phyloP scores from a whole-genome alignment of 169 alveolate species.

The Eimeria maxima region DNA sequence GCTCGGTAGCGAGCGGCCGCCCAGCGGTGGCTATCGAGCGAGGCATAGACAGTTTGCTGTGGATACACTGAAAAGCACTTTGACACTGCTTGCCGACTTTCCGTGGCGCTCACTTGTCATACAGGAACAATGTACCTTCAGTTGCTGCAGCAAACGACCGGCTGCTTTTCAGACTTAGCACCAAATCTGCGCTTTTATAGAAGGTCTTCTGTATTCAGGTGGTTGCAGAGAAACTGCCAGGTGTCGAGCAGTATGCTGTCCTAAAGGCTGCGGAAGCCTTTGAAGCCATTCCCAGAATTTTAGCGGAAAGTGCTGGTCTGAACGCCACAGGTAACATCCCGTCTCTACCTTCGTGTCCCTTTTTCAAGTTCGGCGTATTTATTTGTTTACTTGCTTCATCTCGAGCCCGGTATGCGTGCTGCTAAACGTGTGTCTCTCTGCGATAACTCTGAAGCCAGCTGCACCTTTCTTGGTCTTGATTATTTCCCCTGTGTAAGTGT shows the following conservation, averaged over 20 bases:
- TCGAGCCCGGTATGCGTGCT: background rate
- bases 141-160: background rate
- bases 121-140: background rate
- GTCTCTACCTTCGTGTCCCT: background rate
- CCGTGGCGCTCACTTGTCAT: background rate
- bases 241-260: slow-evolving; percentile 96
- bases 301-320: slow-evolving; percentile 96
- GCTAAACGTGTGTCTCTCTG: background rate
- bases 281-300: slow-evolving; percentile 97
- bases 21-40: background rate
- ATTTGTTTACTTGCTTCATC: background rate
- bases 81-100: background rate
- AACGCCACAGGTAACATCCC: slow-evolving; percentile 94
- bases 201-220: background rate
- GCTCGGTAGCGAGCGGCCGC: background rate
- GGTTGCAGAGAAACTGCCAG: slow-evolving; percentile 83
- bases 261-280: slow-evolving; percentile 98
- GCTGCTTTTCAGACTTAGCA: background rate
- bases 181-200: background rate
- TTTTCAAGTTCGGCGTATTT: background rate
- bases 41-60: background rate
- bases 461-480: background rate
- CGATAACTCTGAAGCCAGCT: background rate
- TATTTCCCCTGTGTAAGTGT: background rate
- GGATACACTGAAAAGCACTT: background rate